Conservation (phyloP, 148 eudicot species). For the Spergularia bocconei region DNA sequence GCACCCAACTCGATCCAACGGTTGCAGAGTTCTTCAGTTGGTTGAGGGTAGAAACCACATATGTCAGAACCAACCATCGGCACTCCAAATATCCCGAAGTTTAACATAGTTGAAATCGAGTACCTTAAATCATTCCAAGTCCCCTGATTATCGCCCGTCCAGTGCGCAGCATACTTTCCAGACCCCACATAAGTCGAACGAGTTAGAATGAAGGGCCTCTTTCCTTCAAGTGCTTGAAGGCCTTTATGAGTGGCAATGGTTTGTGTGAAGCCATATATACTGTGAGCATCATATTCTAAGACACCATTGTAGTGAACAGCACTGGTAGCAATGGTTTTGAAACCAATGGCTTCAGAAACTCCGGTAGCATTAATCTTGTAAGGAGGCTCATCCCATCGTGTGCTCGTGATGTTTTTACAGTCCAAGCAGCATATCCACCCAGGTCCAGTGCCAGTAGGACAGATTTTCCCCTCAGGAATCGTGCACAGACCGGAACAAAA, state of each 20-base stretch:
- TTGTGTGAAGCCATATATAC: slow-evolving; percentile 80
- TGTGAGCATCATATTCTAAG: slow-evolving; percentile 90
- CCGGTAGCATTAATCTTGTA: slow-evolving; percentile 96
- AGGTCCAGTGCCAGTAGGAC: slow-evolving; percentile 79
- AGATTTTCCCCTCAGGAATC: slow-evolving; percentile 57
- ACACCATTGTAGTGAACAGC: slow-evolving; percentile 92
- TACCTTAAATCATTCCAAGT: slow-evolving; percentile 78
- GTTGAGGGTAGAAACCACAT: slow-evolving; percentile 90
- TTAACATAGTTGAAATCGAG: slow-evolving; percentile 82
- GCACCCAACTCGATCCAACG: slow-evolving; percentile 98
- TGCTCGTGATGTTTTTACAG: slow-evolving; percentile 79
- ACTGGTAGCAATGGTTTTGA: slow-evolving; percentile 92
- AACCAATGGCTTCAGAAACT: slow-evolving; percentile 52
- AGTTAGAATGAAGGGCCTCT: slow-evolving; percentile 80
- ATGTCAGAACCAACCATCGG: slow-evolving; percentile 99
- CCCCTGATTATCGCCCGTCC: slow-evolving; percentile 95
- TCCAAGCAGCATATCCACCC: slow-evolving; percentile 92
- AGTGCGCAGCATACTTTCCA: slow-evolving; percentile 85
- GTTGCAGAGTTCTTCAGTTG: slow-evolving; percentile 93
- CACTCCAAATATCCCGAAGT: slow-evolving; percentile 87
- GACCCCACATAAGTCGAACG: slow-evolving; percentile 93
- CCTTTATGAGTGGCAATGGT: slow-evolving; percentile 87
- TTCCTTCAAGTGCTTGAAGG: slow-evolving; percentile 68
- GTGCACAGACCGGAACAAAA: slow-evolving; percentile 86
- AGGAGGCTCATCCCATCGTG: slow-evolving; percentile 94